A percentile compares a stretch with the other conserved stretches of the same genome.
These are phyloP conservation scores for Isoetes taiwanensis DNA, from an alignment of 75 land plant species.

Conservation along the genomic window DNA sequence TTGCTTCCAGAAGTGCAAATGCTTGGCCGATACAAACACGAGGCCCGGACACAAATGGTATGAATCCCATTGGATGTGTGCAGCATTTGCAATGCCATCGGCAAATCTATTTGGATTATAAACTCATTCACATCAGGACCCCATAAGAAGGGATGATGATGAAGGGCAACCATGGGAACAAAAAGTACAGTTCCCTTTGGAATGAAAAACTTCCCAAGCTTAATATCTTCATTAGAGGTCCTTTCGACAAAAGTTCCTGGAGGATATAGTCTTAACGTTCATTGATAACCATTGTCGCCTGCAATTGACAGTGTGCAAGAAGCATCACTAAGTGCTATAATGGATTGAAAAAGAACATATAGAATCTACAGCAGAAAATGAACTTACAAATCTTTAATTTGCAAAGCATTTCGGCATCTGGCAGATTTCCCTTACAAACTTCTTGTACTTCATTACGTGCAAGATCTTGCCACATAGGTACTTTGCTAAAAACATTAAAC, in stretches of 20 bases:
- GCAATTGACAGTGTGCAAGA: no score
- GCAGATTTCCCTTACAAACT: no score
- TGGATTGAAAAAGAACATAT: no score
- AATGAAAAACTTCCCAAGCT: constrained; percentile 17
- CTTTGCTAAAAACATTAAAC: no score
- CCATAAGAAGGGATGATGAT: constrained; percentile 39
- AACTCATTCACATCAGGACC: constrained; percentile 46
- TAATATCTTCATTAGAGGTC: constrained; percentile 14
- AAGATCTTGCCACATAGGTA: no score
- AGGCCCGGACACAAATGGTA: constrained; percentile 53
- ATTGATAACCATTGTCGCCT: constrained; percentile 37
- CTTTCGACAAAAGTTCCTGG: constrained; percentile 16
- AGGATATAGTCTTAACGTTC: constrained; percentile 28
- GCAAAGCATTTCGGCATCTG: no score
- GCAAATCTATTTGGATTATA: constrained; percentile 39
- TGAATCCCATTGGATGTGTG: constrained; percentile 30
- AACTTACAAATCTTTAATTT: no score
- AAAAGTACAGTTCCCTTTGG: constrained; percentile 28
- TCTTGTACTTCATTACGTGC: no score
- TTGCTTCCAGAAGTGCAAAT: constrained; percentile 39
- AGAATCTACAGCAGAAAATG: no score
- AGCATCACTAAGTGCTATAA: no score
- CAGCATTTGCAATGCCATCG: constrained; percentile 26
- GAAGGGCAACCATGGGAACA: constrained; percentile 30
- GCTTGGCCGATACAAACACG: constrained; percentile 43